Conservation (phyloP, 495 filamentous ascomycete genomes). For the Xylaria longipes region DNA sequence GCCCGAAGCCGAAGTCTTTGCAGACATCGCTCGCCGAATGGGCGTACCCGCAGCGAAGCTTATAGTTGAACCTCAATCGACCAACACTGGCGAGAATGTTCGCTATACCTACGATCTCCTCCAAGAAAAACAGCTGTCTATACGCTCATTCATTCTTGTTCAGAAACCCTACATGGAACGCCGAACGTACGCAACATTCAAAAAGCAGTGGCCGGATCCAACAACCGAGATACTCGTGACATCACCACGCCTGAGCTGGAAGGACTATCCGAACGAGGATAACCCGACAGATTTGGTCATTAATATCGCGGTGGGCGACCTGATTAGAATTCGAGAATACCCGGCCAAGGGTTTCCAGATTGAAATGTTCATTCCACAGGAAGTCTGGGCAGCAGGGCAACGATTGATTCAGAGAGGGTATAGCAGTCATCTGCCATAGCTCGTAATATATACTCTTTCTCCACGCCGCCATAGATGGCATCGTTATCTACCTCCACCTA, state of each 20-base stretch:
- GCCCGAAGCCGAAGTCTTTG: conserved; percentile 47
- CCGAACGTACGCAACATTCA: conserved; percentile 47
- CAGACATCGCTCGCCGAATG: conserved; percentile 37
- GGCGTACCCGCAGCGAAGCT: conserved; percentile 39
- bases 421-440: conserved; percentile 41
- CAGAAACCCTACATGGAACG: conserved; percentile 54
- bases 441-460: background rate
- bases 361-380: conserved; percentile 41
- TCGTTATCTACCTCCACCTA: background rate
- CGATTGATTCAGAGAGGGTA: conserved; percentile 44
- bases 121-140: conserved; percentile 26
- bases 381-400: conserved; percentile 46
- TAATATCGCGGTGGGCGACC: conserved; percentile 47
- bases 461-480: background rate
- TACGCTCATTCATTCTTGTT: conserved; percentile 39
- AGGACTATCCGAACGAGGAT: conserved; percentile 43
- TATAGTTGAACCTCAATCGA: conserved; percentile 42
- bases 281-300: conserved; percentile 45
- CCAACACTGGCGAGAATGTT: conserved; percentile 51
- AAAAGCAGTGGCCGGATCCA: conserved; percentile 46
- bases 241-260: conserved; percentile 41
- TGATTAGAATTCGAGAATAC: conserved; percentile 47
- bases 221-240: conserved; percentile 39
- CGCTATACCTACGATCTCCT: conserved; percentile 45
- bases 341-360: conserved; percentile 45